Percentiles rank a stretch among this genome's conserved stretches.
Evolutionary conservation across 495 filamentous ascomycete species (phyloP).

Genomic region (Jackrogersella minutella): DNA sequence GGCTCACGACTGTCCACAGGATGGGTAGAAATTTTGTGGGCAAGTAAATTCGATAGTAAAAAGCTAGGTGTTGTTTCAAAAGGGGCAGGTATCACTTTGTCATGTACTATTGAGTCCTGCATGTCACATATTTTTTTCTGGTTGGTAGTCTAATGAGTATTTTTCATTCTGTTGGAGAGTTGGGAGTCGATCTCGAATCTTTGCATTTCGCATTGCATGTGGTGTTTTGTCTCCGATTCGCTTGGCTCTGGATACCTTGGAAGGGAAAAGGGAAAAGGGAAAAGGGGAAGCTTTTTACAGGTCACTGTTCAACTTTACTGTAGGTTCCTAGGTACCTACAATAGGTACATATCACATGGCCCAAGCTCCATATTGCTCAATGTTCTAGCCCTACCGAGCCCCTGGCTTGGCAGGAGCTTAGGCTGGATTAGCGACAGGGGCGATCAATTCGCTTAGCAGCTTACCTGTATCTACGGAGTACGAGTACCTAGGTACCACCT

Average conservation of each 20-base stretch:
- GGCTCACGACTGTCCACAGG: constrained; percentile 16
- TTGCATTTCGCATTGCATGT: constrained; percentile 10
- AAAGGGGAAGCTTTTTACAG: background rate
- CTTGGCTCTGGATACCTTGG: background rate
- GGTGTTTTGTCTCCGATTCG: background rate
- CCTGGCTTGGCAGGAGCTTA: constrained; percentile 24
- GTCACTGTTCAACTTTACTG: too few relatives aligned
- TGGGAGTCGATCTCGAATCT: background rate
- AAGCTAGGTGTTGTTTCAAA: background rate
- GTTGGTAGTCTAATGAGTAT: background rate
- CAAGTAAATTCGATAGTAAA: constrained; percentile 6
- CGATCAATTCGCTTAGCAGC: constrained; percentile 10
- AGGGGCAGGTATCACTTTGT: background rate
- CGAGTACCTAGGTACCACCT: too few relatives aligned
- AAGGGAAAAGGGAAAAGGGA: background rate
- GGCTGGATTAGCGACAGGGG: constrained; percentile 33
- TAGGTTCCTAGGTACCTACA: too few relatives aligned
- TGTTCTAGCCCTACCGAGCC: constrained; percentile 20
- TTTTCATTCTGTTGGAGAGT: background rate
- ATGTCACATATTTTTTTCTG: background rate
- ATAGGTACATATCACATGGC: constrained; percentile 20
- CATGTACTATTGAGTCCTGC: background rate
- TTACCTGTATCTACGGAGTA: too few relatives aligned
- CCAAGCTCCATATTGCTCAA: constrained; percentile 25
- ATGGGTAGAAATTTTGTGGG: constrained; percentile 16